These are phyloP conservation scores for Metschnikowia arizonensis DNA, from an alignment of 805 yeast genomes.

Conservation along the genomic window DNA sequence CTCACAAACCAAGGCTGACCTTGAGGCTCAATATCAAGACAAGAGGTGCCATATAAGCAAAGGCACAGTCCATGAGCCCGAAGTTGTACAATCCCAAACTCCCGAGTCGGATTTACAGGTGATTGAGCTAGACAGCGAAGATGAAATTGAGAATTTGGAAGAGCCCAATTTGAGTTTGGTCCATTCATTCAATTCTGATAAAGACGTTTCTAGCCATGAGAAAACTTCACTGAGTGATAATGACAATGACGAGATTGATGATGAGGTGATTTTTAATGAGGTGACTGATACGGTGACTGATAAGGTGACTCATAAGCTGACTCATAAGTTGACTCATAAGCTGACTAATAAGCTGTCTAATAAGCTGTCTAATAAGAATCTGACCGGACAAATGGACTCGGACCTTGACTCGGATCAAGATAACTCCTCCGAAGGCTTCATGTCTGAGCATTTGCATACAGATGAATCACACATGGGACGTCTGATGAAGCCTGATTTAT, in stretches of 20 bases:
- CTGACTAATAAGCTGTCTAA: too few species aligned
- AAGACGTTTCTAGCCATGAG: too few species aligned
- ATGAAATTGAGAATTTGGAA: slow-evolving; percentile 27
- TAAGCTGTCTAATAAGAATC: not conserved
- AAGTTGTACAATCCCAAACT: not conserved
- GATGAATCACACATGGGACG: not conserved
- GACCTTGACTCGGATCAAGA: not conserved
- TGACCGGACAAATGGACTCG: not conserved
- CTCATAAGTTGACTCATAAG: too few species aligned
- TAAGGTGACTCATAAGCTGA: too few species aligned
- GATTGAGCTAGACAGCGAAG: slow-evolving; percentile 22
- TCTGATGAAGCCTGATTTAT: not conserved
- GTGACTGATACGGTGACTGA: too few species aligned
- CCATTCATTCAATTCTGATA: not conserved
- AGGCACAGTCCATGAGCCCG: not conserved
- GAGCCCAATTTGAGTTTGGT: slow-evolving; percentile 1
- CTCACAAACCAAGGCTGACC: too few species aligned
- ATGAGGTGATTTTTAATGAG: too few species aligned
- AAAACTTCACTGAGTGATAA: too few species aligned
- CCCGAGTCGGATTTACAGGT: slow-evolving; percentile 5
- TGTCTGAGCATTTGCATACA: not conserved
- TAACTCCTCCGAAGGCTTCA: not conserved
- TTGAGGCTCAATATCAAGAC: not conserved
- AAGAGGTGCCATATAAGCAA: not conserved
- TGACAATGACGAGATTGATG: too few species aligned